Percentiles rank a stretch among this genome's conserved stretches.
These are phyloP conservation scores for Cyclotella choctawhatcheeana DNA, from an alignment of 108 stramenopile genomes.

Conservation along the genomic window DNA sequence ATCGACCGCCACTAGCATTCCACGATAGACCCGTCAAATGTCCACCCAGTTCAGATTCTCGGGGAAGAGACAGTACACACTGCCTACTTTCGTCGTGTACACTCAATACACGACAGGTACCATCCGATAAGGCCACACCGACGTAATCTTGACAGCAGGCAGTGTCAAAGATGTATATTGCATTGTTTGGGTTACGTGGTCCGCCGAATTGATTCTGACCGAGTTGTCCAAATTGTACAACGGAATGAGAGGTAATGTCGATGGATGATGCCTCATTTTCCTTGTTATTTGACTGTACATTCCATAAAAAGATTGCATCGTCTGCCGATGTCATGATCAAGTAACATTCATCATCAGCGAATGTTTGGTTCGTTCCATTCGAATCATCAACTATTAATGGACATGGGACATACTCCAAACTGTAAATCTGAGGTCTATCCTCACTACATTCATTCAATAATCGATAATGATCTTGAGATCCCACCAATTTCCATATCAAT, in stretches of 20 bases:
- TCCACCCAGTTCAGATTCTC: slow-evolving; percentile 30
- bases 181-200: slow-evolving; percentile 79
- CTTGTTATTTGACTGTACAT: slow-evolving; percentile 14
- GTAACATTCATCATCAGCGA: background rate
- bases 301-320: slow-evolving; percentile 86
- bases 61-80: slow-evolving; percentile 43
- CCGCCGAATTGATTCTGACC: slow-evolving; percentile 71
- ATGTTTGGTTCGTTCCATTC: too few species aligned
- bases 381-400: too few species aligned
- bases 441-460: slow-evolving; percentile 35
- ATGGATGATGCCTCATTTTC: background rate
- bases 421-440: slow-evolving; percentile 82
- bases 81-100: slow-evolving; percentile 9
- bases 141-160: slow-evolving; percentile 71
- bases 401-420: slow-evolving; percentile 74
- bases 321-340: slow-evolving; percentile 78
- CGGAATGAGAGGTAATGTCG: slow-evolving; percentile 29
- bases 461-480: slow-evolving; percentile 43
- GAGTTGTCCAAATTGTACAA: slow-evolving; percentile 39
- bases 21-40: slow-evolving; percentile 86
- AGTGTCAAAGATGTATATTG: slow-evolving; percentile 84
- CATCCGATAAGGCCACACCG: slow-evolving; percentile 86
- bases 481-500: slow-evolving; percentile 42
- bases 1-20: slow-evolving; percentile 66
- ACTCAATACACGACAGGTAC: slow-evolving; percentile 56